Percentiles rank a stretch among this genome's conserved stretches.
These are phyloP conservation scores for Ascoidea rubescens DNA, from an alignment of 805 yeast species.

Conservation along the genomic window DNA sequence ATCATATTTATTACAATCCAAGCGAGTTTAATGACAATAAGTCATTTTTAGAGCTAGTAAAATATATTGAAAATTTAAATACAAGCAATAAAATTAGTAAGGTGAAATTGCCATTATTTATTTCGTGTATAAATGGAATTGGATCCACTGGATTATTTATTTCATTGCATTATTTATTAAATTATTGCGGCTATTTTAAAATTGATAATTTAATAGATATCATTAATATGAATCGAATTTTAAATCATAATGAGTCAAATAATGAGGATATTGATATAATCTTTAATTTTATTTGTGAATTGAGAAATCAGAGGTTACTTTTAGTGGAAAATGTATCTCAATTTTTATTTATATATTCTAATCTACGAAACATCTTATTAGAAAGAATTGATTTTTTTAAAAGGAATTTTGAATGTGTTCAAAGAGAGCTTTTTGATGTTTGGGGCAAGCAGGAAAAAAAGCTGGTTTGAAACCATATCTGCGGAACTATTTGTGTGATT, in stretches of 20 bases:
- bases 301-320: neutral
- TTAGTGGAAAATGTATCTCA: neutral
- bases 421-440: too few relatives aligned
- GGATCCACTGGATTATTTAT: conserved; percentile 88
- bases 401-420: too few relatives aligned
- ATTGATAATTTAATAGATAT: neutral
- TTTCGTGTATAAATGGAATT: conserved; percentile 93
- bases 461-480: too few relatives aligned
- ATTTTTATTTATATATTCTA: too few relatives aligned
- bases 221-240: too few relatives aligned
- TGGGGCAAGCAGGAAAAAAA: too few relatives aligned
- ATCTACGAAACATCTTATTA: too few relatives aligned
- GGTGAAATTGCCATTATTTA: conserved; percentile 40
- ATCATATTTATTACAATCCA: conserved; percentile 56
- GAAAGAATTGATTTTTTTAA: too few relatives aligned
- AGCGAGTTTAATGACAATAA: conserved; percentile 29
- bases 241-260: too few relatives aligned
- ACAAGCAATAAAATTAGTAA: conserved; percentile 12
- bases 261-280: neutral
- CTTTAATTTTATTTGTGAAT: neutral
- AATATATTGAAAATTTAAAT: neutral
- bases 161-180: conserved; percentile 37
- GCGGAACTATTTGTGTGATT: too few relatives aligned
- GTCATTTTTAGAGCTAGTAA: neutral
- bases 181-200: conserved; percentile 1